Conservation (phyloP, 176 grass and related monocot genomes). For the Carex parvula region DNA sequence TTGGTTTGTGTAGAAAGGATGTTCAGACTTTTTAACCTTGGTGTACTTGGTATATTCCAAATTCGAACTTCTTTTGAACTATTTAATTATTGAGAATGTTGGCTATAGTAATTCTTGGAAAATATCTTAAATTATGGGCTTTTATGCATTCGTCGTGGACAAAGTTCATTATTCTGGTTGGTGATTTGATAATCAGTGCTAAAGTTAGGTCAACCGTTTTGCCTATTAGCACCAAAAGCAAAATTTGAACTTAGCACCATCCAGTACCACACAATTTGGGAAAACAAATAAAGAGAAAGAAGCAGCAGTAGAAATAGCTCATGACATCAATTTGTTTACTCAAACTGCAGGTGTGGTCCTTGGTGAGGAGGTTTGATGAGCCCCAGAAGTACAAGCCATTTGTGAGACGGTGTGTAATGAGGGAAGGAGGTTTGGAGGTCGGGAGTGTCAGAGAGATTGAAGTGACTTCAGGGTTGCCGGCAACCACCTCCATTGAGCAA, state of each 20-base stretch:
- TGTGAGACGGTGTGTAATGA: slow-evolving; percentile 71
- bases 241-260: not conserved
- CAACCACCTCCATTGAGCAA: slow-evolving; percentile 70
- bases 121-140: too few species aligned
- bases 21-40: too few species aligned
- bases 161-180: too few species aligned
- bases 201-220: not conserved
- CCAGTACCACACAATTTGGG: not conserved
- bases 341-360: slow-evolving; percentile 63
- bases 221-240: not conserved
- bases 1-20: too few species aligned
- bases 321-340: not conserved
- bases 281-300: not conserved
- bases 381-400: slow-evolving; percentile 91
- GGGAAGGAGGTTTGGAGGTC: slow-evolving; percentile 54
- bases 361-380: slow-evolving; percentile 86
- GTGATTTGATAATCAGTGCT: too few species aligned
- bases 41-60: too few species aligned
- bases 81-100: too few species aligned
- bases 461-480: slow-evolving; percentile 75
- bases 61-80: too few species aligned
- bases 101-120: too few species aligned
- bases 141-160: too few species aligned
- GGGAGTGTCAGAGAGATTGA: slow-evolving; percentile 76
- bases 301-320: not conserved